Evolutionary conservation across 768 basidiomycete genomes (phyloP).

Genomic region (Panellus pusillus): DNA sequence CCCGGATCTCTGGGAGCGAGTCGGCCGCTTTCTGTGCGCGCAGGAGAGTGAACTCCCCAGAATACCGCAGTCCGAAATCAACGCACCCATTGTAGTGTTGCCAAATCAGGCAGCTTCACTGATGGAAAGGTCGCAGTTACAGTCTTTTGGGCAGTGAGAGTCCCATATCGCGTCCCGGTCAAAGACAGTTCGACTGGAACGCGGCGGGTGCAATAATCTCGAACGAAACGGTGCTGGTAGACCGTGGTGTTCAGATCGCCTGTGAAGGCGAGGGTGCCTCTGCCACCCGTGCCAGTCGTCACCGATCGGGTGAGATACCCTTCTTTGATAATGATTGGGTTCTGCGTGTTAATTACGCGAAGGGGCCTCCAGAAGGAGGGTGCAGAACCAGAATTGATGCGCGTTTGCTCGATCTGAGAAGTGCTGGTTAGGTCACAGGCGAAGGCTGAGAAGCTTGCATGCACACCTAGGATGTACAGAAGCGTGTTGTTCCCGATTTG

Average conservation of each 20-base stretch:
- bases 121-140: slow-evolving; percentile 26
- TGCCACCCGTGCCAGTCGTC: slow-evolving; percentile 25
- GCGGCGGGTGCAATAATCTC: slow-evolving; percentile 48
- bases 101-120: slow-evolving; percentile 28
- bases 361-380: slow-evolving; percentile 37
- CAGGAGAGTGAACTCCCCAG: neutral
- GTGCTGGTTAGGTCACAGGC: neutral
- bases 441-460: neutral
- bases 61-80: neutral
- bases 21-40: slow-evolving; percentile 38
- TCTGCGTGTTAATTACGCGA: slow-evolving; percentile 37
- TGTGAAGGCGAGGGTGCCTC: slow-evolving; percentile 37
- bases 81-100: slow-evolving; percentile 38
- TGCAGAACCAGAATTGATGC: slow-evolving; percentile 53
- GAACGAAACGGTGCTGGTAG: slow-evolving; percentile 33
- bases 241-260: slow-evolving; percentile 48
- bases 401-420: slow-evolving; percentile 50
- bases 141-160: slow-evolving; percentile 33
- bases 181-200: slow-evolving; percentile 33
- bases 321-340: slow-evolving; percentile 48
- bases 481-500: slow-evolving; percentile 40
- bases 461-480: slow-evolving; percentile 46
- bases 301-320: slow-evolving; percentile 48
- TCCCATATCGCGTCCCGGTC: slow-evolving; percentile 42
- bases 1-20: slow-evolving; percentile 42